Evolutionary conservation across 805 yeast genomes (phyloP), one percentile per base, ranked within the genome.

Genomic region (Suhomyces vadensis): DNA sequence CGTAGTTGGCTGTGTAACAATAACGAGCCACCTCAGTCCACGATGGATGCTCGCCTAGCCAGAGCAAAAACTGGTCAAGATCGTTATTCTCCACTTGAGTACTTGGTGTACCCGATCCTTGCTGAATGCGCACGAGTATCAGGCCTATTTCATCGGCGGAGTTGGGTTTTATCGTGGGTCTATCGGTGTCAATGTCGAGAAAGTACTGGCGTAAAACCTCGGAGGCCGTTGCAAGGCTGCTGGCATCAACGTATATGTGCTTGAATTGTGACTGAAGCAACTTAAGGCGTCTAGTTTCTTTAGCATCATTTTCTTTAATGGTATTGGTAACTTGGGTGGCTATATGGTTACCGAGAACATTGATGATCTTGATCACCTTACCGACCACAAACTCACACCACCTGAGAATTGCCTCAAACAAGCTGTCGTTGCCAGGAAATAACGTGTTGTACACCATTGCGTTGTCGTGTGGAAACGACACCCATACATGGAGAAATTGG

Each of bases 381-480:
- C 20, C 35, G 19, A 10, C 21, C 1, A 48, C 24, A 35, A 42
- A 54, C 4, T 21, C 35, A n/a, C 48, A 42, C 23, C 48, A 35
- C 45, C 36, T 38, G 8, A 33, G 24, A 4, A 50, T 24, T 7
- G 57, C 61, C 9, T 51, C 50, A 37, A 68, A 67, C 14, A 67
- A 48, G 21, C 54, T 58, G 2, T 50, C 51, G 44, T 68, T 68
- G 8, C 65, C 63, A 4, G 56, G 41, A 44, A 56, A 41, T 6
- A 59, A 43, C 1, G 65, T 56, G 44, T 59, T 63, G 46, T 52
- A 65, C n/a, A 63, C 53, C 40, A 53, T 27, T 3, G 49, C 44
- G 1, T 16, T 21, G 9, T 50, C 49, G 7, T 19, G 13, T 6
- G 37, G 40, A 37, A 56, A 56, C 0, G 56, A 47, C 1, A 63